Conservation (phyloP, 257 asterid genomes). For the Salvia rosmarinus region DNA sequence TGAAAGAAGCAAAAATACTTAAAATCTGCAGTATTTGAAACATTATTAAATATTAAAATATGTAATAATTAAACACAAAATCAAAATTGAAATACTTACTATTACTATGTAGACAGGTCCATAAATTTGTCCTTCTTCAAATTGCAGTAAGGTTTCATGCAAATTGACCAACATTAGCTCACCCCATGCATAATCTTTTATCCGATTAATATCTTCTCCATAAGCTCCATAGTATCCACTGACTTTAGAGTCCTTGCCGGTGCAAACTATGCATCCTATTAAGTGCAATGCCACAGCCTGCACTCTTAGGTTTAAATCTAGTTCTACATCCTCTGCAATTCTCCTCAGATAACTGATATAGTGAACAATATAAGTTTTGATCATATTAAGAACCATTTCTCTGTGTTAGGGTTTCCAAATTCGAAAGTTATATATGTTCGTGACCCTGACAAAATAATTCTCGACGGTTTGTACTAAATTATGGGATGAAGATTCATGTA, state of each 20-base stretch:
- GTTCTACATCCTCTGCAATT: not conserved
- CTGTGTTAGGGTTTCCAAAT: no score
- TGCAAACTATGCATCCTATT: not conserved
- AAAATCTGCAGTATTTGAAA: not conserved
- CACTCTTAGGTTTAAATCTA: not conserved
- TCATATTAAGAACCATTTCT: no score
- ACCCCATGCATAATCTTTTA: not conserved
- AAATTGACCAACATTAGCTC: not conserved
- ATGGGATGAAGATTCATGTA: no score
- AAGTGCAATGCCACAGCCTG: not conserved
- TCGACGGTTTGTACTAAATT: no score
- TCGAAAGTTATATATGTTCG: no score
- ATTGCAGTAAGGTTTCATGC: not conserved
- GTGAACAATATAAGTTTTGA: no score
- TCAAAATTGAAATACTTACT: slow-evolving; percentile 6
- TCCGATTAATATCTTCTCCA: not conserved
- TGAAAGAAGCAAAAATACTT: not conserved
- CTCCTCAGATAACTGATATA: not conserved
- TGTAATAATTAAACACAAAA: slow-evolving; percentile 8
- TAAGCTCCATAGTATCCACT: not conserved
- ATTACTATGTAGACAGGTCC: not conserved
- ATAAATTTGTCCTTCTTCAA: not conserved
- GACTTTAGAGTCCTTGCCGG: not conserved
- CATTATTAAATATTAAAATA: slow-evolving; percentile 4
- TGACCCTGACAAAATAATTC: no score